A percentile compares a stretch with the other conserved stretches of the same genome.
These are phyloP conservation scores for Penicillium tannophilum DNA, from an alignment of 495 filamentous ascomycete genomes.

Conservation along the genomic window DNA sequence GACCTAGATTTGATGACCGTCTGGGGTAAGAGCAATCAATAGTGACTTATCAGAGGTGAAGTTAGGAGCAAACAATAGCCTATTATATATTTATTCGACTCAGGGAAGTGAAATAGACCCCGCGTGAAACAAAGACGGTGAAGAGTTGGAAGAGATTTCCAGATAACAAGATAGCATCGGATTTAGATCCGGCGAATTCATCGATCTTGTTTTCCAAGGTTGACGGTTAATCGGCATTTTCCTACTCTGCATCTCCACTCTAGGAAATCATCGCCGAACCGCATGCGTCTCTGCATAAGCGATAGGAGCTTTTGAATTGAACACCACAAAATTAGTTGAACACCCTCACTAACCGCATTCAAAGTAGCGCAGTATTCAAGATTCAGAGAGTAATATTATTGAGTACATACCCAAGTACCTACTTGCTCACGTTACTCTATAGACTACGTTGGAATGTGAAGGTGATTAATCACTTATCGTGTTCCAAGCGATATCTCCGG, in stretches of 20 bases:
- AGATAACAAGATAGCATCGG: conserved; percentile 1
- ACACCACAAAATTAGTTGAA: no score
- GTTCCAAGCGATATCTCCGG: neutral
- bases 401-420: no score
- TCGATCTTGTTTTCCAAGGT: conserved; percentile 3
- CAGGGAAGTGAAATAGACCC: neutral
- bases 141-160: neutral
- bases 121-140: neutral
- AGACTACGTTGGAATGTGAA: no score
- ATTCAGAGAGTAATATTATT: no score
- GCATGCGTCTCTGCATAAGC: neutral
- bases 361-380: no score
- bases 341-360: no score
- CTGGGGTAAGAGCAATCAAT: neutral
- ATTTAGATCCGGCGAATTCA: conserved; percentile 2
- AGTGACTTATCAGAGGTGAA: neutral
- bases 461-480: no score
- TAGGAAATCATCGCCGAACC: conserved; percentile 8
- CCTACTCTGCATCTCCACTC: neutral
- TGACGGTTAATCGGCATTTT: conserved; percentile 3
- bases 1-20: neutral
- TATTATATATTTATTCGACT: neutral
- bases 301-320: no score
- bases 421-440: no score
- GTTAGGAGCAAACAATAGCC: neutral